phyloP scores from a whole-genome alignment of 2,329 filamentous ascomycete genomes.

The Pyricularia sp. region DNA sequence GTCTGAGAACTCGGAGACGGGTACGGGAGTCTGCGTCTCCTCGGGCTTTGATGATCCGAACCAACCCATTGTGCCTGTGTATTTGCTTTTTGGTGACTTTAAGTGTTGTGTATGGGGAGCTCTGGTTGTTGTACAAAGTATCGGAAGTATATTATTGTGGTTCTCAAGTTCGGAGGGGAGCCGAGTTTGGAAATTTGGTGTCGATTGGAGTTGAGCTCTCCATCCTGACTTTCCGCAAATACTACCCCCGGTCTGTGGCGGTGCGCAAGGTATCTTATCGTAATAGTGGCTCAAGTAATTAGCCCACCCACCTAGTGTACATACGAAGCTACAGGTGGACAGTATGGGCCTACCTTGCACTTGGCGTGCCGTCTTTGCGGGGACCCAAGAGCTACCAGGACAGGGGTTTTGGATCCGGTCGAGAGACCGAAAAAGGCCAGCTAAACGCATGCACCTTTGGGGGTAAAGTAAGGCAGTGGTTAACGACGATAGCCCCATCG shows the following conservation, averaged over 20 bases:
- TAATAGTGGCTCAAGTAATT: not conserved
- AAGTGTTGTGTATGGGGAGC: not conserved
- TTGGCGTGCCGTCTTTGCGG: not conserved
- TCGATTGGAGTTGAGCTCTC: not conserved
- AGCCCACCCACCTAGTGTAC: not conserved
- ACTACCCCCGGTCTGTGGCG: not conserved
- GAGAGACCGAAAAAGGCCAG: constrained; percentile 13
- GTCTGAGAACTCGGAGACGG: constrained; percentile 4
- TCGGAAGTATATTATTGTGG: not conserved
- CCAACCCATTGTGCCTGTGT: constrained; percentile 4
- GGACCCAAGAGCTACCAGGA: not conserved
- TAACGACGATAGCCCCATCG: not conserved
- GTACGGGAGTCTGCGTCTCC: constrained; percentile 6
- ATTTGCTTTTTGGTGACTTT: not conserved
- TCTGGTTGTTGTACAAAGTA: not conserved
- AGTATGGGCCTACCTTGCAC: not conserved
- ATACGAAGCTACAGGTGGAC: too few relatives aligned
- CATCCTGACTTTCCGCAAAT: not conserved
- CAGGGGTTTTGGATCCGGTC: not conserved
- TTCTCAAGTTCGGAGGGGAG: not conserved
- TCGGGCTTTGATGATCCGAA: constrained; percentile 12
- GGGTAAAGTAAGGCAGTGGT: not conserved
- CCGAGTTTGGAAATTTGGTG: not conserved
- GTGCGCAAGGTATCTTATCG: not conserved
- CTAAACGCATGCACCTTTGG: constrained; percentile 8